phyloP scores from a whole-genome alignment of 352 stramenopile genomes.

The Lagenidium sp. region DNA sequence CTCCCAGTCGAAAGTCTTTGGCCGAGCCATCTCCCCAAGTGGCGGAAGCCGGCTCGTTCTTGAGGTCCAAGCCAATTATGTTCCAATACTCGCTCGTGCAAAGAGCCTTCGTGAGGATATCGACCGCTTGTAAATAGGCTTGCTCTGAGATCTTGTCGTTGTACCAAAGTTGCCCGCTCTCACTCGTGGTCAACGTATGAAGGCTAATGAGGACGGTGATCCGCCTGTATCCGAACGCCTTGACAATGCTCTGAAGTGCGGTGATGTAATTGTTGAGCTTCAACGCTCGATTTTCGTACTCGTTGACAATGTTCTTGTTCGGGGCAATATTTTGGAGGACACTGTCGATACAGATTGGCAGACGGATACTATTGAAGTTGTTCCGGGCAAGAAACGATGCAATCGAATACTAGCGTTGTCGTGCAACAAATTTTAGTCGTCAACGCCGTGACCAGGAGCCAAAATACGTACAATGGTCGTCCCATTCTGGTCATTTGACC shows the following conservation, averaged over 20 bases:
- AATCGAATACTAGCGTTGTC: constrained; percentile 65
- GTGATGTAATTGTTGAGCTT: constrained; percentile 23
- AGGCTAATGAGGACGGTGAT: constrained; percentile 33
- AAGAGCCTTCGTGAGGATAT: constrained; percentile 25
- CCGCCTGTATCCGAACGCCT: constrained; percentile 23
- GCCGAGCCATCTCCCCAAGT: constrained; percentile 40
- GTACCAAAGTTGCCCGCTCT: constrained; percentile 26
- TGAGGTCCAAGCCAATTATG: constrained; percentile 63
- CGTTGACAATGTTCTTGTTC: constrained; percentile 27
- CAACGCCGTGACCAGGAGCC: too few relatives aligned
- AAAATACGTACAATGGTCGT: constrained; percentile 33
- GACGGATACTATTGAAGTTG: constrained; percentile 70
- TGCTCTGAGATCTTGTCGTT: constrained; percentile 16
- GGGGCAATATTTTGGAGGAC: constrained; percentile 12
- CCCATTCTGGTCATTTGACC: constrained; percentile 41
- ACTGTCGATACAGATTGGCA: constrained; percentile 44
- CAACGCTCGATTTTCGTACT: constrained; percentile 46
- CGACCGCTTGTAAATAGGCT: constrained; percentile 21
- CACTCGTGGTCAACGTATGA: constrained; percentile 24
- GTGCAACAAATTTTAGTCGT: too few relatives aligned
- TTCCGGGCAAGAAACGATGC: constrained; percentile 52
- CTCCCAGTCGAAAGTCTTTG: constrained; percentile 37
- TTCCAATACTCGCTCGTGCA: constrained; percentile 60
- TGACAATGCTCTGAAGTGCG: constrained; percentile 29
- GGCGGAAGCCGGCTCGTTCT: constrained; percentile 47